A percentile compares a stretch with the other conserved stretches of the same genome.
These are phyloP conservation scores for Vanrija sp. DNA, from an alignment of 1,284 basidiomycete genomes.

Conservation along the genomic window DNA sequence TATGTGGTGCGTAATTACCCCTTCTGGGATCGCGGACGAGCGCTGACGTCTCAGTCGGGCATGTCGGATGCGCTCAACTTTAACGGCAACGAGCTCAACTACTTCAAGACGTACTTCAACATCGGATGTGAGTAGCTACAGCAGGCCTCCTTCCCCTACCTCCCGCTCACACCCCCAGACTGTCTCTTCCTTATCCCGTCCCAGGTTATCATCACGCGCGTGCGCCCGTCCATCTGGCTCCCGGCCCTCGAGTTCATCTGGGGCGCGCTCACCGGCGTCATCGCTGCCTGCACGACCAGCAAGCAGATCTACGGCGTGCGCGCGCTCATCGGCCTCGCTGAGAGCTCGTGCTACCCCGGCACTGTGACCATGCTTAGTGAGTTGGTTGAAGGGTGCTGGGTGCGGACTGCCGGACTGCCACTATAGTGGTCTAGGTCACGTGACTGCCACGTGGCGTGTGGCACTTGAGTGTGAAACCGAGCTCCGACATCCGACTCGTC, in stretches of 20 bases:
- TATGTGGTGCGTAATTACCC: too few relatives aligned
- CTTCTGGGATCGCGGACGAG: too few relatives aligned
- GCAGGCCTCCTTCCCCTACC: not conserved
- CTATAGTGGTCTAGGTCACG: not conserved
- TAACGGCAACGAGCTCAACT: constrained; percentile 64
- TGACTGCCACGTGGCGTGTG: not conserved
- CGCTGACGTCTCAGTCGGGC: too few relatives aligned
- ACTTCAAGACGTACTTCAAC: constrained; percentile 40
- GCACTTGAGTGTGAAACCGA: too few relatives aligned
- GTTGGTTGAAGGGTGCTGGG: not conserved
- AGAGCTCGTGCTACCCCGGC: constrained; percentile 26
- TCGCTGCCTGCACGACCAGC: constrained; percentile 22
- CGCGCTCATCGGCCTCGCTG: constrained; percentile 23
- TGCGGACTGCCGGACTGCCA: too few relatives aligned
- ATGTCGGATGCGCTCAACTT: constrained; percentile 73
- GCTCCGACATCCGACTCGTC: too few relatives aligned
- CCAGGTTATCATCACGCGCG: constrained; percentile 22
- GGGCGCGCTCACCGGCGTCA: constrained; percentile 25
- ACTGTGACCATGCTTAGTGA: constrained; percentile 23
- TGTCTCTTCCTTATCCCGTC: constrained; percentile 29
- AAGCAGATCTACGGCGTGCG: constrained; percentile 27
- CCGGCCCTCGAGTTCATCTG: constrained; percentile 22
- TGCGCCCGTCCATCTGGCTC: constrained; percentile 19
- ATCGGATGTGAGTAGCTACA: constrained; percentile 20
- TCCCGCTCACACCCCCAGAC: constrained; percentile 10